Conservation (phyloP, 2,329 filamentous ascomycete genomes). For the Neonectria magnoliae region DNA sequence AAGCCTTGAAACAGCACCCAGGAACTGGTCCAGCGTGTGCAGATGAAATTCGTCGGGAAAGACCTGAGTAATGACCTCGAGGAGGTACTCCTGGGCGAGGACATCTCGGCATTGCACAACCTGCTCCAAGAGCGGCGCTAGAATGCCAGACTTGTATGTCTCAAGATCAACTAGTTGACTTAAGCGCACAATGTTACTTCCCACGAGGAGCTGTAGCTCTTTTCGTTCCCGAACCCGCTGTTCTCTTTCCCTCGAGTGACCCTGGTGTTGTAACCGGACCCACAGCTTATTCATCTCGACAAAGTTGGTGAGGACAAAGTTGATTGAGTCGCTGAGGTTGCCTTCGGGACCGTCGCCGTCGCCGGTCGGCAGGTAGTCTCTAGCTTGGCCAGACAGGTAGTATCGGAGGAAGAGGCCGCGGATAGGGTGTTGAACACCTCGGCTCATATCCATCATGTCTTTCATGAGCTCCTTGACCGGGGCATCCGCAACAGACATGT, state of each 20-base stretch:
- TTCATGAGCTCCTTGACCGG: slow-evolving; percentile 99
- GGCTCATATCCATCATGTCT: slow-evolving; percentile 99
- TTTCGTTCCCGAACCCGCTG: slow-evolving; percentile 93
- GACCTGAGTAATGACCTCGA: slow-evolving; percentile 98
- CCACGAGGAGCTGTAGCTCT: slow-evolving; percentile 93
- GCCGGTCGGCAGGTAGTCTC: slow-evolving; percentile 85
- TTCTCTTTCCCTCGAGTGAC: slow-evolving; percentile 93
- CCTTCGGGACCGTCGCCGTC: slow-evolving; percentile 92
- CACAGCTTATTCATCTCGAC: slow-evolving; percentile 99
- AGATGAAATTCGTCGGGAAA: slow-evolving; percentile 99
- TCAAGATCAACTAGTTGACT: slow-evolving; percentile 97
- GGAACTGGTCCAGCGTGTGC: slow-evolving; percentile 93
- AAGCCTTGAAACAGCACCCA: slow-evolving; percentile 89
- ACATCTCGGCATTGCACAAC: slow-evolving; percentile 98
- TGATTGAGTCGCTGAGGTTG: slow-evolving; percentile 96
- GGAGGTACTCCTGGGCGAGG: slow-evolving; percentile 93
- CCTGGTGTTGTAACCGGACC: slow-evolving; percentile 97
- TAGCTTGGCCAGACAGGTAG: slow-evolving; percentile 93
- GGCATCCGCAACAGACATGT: slow-evolving; percentile 98
- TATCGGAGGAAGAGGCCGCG: slow-evolving; percentile 95
- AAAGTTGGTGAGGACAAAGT: slow-evolving; percentile 97
- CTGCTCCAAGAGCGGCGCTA: slow-evolving; percentile 91
- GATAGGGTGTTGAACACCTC: slow-evolving; percentile 96
- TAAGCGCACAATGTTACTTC: slow-evolving; percentile 93
- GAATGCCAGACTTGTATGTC: slow-evolving; percentile 89